Evolutionary conservation across 1,284 basidiomycete genomes (phyloP).

Genomic region (Stereum hirsutum): DNA sequence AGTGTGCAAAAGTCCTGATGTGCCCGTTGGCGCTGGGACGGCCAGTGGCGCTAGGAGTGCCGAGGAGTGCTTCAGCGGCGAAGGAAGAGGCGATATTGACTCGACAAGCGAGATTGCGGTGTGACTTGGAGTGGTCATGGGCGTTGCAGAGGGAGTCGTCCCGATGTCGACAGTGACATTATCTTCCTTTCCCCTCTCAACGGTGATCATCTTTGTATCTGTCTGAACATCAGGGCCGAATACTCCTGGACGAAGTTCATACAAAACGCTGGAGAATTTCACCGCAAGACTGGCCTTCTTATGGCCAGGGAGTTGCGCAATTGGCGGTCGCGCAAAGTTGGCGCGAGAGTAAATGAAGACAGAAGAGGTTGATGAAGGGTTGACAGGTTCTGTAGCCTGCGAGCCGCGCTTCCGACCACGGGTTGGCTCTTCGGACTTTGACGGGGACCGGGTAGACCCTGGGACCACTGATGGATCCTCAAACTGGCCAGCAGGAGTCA

Average conservation of each 20-base stretch:
- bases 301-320: conserved; percentile 93
- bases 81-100: conserved; percentile 2
- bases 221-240: conserved; percentile 25
- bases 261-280: conserved; percentile 88
- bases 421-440: conserved; percentile 33
- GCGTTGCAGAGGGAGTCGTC: conserved; percentile 13
- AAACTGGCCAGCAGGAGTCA: conserved; percentile 95
- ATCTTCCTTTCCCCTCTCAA: conserved; percentile 69
- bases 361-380: conserved; percentile 40
- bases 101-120: conserved; percentile 2
- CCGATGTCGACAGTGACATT: conserved; percentile 52
- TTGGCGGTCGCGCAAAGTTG: conserved; percentile 85
- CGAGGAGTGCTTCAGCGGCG: conserved; percentile 14
- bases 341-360: conserved; percentile 96
- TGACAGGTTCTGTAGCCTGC: conserved; percentile 27
- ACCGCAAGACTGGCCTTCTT: conserved; percentile 94
- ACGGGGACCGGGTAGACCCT: conserved; percentile 21
- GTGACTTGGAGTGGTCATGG: conserved; percentile 6
- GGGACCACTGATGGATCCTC: conserved; percentile 74
- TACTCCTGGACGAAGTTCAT: conserved; percentile 69
- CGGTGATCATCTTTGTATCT: conserved; percentile 41
- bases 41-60: conserved; percentile 11
- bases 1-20: conserved; percentile 20
- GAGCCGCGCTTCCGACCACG: conserved; percentile 44
- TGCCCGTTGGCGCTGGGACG: conserved; percentile 24